A percentile compares a stretch with the other conserved stretches of the same genome.
Conservation (phyloP, 73 alveolate species). For the Paramecium biaurelia region DNA sequence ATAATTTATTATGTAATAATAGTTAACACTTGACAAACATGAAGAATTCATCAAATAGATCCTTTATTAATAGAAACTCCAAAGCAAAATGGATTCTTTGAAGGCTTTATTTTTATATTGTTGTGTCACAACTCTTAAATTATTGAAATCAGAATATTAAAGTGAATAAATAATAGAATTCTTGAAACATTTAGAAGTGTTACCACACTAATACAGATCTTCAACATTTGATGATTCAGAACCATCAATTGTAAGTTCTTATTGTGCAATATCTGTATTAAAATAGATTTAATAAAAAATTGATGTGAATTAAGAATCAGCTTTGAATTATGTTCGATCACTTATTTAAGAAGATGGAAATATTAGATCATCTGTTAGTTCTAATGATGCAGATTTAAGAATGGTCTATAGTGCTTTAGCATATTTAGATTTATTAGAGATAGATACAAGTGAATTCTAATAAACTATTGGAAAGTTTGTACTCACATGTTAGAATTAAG, state of each 20-base stretch:
- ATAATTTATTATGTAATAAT: neutral
- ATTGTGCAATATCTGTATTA: neutral
- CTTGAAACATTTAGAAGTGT: neutral
- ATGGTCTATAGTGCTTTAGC: conserved; percentile 38
- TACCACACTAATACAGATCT: neutral
- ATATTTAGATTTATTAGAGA: neutral
- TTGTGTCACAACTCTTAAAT: neutral
- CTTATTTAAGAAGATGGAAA: neutral
- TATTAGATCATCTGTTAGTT: neutral
- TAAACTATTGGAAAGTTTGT: conserved; percentile 74
- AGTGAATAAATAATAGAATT: neutral
- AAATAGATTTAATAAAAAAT: neutral
- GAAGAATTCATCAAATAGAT: neutral
- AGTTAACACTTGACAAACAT: neutral
- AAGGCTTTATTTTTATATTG: neutral
- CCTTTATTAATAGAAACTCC: neutral
- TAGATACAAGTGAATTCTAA: neutral
- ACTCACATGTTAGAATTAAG: conserved; percentile 90
- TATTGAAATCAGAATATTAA: neutral
- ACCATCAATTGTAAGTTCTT: neutral
- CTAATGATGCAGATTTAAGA: conserved; percentile 4
- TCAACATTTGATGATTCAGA: neutral
- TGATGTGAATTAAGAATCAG: neutral
- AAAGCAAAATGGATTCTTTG: neutral
- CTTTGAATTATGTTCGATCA: neutral